Evolutionary conservation across 257 asterid genomes (phyloP), one percentile per base, ranked within the genome.

Genomic region (Vinca minor): DNA sequence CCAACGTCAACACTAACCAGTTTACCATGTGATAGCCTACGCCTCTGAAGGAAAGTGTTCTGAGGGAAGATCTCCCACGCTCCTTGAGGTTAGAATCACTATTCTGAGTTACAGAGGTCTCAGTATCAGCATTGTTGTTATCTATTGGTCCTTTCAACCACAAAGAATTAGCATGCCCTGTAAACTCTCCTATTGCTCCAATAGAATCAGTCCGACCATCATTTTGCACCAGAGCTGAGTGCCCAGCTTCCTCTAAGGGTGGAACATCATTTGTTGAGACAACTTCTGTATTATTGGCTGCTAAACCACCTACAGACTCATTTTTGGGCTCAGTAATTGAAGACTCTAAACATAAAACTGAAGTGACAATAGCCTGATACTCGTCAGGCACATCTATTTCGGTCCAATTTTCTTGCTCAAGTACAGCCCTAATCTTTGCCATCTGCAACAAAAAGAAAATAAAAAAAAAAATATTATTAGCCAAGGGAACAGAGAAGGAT

Each of bases 21-120:
- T 92, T 92, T 69, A 92, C 98, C 97, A 92, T 92, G 84, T 89
- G 98, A 89, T 92, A 92, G 54, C 86, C 95, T 64, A 84, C 78
- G 49, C 94, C 97, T 78, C 75, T 77, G 71, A 81, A 79, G 75
- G 79, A 85, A 78, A 92, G 93, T 78, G 82, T 82, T 58, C 91
- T 82, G 25, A 78, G 74, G 65, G 86, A 66, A 74, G 89, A 62
- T 74, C 79, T 89, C 65, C 91, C 95, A 31, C 87, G 98, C 48
- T 87, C 92, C 73, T 71, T 89, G 26, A 32, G 41, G 69, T 65
- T 85, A 67, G 79, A 71, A 66, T 79, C 86, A 76, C 70, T 76
- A 38, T 70, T 85, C 44, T 84, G 85, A 67, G 88, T 71, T 4
- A 82, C 77, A 75, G 94, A 68, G 62, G 61, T 56, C 44, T 83